Evolutionary conservation across 1,284 basidiomycete genomes (phyloP), one percentile per base, ranked within the genome.

Genomic region (Ceratobasidium sp.): DNA sequence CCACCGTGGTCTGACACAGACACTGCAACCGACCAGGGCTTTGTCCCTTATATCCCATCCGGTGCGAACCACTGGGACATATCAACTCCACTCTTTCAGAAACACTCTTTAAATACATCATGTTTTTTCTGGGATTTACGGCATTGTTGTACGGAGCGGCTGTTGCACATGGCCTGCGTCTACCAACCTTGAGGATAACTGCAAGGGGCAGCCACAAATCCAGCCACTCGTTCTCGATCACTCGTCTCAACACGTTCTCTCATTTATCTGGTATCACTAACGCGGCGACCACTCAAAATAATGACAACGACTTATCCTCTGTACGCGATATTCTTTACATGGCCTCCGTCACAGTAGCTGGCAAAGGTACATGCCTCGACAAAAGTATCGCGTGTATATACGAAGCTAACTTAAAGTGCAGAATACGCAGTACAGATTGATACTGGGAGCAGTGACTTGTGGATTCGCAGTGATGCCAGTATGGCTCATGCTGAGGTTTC

Each of bases 371-470:
- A 71, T 67, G 5, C 2, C 26, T 31, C 39, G 42, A 23, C 6
- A 8, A 13, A 5, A 20, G 23, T 7, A 28, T 33, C 17, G 31
- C n/a, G 23, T 45, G 28, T 56, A 76, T 39, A 77, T 35, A 35
- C 49, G 7, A 37, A 8, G 35, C 33, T 47, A n/a, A 39, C 23
- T 23, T 47, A 6, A n/a, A 45, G 33, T n/a, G 23, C 20, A 73
- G 58, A 73, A 37, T 92, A 91, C 82, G 83, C 87, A 56, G 88
- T 94, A 8, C 93, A 94, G 82, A 85, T 94, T 63, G 93, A 94
- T 83, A 94, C 92, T 0, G 93, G 93, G 75, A 94, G 92, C 20
- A 93, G 89, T 77, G 93, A 94, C 83, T 86, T 94, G 28, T 94
- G 93, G 90, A 86, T 94, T 71, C 86, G 54, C 26, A 76, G 60